Conservation (phyloP, 1,284 basidiomycete species). For the Amylostereum chailletii region DNA sequence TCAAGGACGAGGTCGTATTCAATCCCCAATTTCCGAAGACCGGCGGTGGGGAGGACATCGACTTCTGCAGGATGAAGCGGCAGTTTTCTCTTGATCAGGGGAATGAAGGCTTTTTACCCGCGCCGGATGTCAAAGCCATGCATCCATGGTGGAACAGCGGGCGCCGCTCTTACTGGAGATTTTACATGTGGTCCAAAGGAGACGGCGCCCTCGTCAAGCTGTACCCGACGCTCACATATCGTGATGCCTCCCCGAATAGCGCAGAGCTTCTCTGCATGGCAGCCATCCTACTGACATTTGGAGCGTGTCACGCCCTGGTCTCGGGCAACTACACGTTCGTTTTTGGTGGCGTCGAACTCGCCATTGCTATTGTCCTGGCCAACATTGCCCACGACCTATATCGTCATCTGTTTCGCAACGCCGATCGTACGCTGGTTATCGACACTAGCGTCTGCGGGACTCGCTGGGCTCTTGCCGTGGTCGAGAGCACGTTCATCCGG, state of each 20-base stretch:
- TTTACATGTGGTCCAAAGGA: slow-evolving; percentile 51
- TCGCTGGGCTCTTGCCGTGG: slow-evolving; percentile 31
- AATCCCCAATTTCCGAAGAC: slow-evolving; percentile 48
- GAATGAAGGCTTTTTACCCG: slow-evolving; percentile 35
- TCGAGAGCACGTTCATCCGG: slow-evolving; percentile 41
- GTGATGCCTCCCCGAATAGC: slow-evolving; percentile 38
- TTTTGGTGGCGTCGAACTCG: slow-evolving; percentile 16
- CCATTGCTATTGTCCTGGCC: slow-evolving; percentile 24
- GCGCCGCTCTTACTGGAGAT: slow-evolving; percentile 39
- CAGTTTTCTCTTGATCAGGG: slow-evolving; percentile 25
- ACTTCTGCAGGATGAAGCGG: slow-evolving; percentile 46
- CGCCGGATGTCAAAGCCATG: slow-evolving; percentile 36
- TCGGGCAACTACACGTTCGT: slow-evolving; percentile 8
- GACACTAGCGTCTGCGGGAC: slow-evolving; percentile 26
- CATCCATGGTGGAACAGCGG: slow-evolving; percentile 55
- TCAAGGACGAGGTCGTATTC: slow-evolving; percentile 36
- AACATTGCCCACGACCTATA: slow-evolving; percentile 41
- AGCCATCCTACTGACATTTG: slow-evolving; percentile 10
- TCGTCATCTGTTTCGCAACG: slow-evolving; percentile 35
- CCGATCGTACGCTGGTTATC: slow-evolving; percentile 22
- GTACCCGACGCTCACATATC: slow-evolving; percentile 39
- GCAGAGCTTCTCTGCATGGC: slow-evolving; percentile 35
- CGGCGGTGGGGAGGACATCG: slow-evolving; percentile 56
- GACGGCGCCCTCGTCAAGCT: slow-evolving; percentile 41
- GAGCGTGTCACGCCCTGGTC: slow-evolving; percentile 7